phyloP scores from a whole-genome alignment of 1,284 basidiomycete genomes.

The Ganoderma sinense region DNA sequence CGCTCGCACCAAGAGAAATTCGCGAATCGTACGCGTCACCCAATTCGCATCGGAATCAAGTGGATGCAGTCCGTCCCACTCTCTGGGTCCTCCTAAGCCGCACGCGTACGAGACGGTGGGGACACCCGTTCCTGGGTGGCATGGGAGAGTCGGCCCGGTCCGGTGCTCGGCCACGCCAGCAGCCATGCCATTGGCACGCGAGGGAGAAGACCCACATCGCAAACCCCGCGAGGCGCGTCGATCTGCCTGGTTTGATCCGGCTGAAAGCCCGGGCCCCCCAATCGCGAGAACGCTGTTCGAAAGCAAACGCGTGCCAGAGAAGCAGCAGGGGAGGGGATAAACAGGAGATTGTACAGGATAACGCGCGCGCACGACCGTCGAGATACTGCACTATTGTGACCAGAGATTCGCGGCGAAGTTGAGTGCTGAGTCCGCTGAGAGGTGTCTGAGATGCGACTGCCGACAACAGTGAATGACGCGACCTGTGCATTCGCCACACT shows the following conservation, averaged over 20 bases:
- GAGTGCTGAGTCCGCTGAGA: neutral
- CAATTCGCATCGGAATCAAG: neutral
- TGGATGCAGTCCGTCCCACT: neutral
- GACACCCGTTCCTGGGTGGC: slow-evolving; percentile 3
- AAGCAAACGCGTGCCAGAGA: neutral
- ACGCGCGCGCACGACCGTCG: neutral
- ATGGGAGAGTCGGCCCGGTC: slow-evolving; percentile 1
- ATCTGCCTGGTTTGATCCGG: neutral
- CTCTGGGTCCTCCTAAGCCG: neutral
- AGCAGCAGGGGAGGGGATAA: neutral
- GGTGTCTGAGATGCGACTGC: neutral
- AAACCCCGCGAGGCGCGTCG: slow-evolving; percentile 2
- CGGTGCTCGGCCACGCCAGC: neutral
- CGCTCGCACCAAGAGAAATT: neutral
- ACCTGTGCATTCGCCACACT: neutral
- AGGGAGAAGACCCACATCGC: neutral
- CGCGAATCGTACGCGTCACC: no score
- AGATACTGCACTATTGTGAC: neutral
- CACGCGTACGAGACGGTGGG: neutral
- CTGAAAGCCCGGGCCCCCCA: neutral
- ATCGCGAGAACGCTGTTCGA: neutral
- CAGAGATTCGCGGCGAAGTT: neutral
- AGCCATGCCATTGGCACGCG: slow-evolving; percentile 1
- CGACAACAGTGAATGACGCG: neutral
- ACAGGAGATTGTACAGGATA: no score